Conservation (phyloP, 257 asterid species). For the Leptodermis oblonga region DNA sequence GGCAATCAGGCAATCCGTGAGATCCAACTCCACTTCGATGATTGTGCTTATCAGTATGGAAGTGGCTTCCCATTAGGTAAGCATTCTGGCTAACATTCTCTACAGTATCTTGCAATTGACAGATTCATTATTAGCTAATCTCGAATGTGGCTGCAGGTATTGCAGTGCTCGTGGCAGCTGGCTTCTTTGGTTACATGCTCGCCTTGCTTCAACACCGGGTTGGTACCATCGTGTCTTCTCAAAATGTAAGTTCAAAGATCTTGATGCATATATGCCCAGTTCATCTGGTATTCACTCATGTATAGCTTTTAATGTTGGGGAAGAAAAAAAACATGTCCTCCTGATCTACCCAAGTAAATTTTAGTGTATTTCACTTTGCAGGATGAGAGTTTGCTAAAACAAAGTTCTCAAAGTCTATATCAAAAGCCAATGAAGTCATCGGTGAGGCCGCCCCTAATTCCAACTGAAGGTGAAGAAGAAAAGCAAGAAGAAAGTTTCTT, state of each 20-base stretch:
- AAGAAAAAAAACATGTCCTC: neutral
- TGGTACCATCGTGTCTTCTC: slow-evolving; percentile 55
- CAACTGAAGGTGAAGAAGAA: slow-evolving; percentile 64
- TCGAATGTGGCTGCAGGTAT: slow-evolving; percentile 47
- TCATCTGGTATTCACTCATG: neutral
- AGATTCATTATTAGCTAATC: slow-evolving; percentile 5
- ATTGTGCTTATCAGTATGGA: slow-evolving; percentile 97
- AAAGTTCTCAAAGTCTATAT: slow-evolving; percentile 29
- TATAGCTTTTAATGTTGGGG: neutral
- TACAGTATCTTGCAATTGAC: neutral
- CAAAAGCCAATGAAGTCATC: slow-evolving; percentile 57
- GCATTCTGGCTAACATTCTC: slow-evolving; percentile 5
- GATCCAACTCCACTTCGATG: slow-evolving; percentile 90
- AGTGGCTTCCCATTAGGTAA: slow-evolving; percentile 86
- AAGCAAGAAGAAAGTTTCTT: slow-evolving; percentile 70
- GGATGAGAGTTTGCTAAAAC: slow-evolving; percentile 42
- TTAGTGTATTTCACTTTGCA: too few relatives aligned
- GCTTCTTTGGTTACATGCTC: slow-evolving; percentile 90
- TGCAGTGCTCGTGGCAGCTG: slow-evolving; percentile 80
- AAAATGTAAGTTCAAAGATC: slow-evolving; percentile 50
- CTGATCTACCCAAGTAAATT: neutral
- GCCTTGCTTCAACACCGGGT: slow-evolving; percentile 79
- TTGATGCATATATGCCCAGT: neutral
- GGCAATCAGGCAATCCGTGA: slow-evolving; percentile 93
- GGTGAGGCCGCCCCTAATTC: slow-evolving; percentile 61